These are phyloP conservation scores for Mycosphaerella sp. DNA, from an alignment of 2,329 filamentous ascomycete genomes.

Conservation along the genomic window DNA sequence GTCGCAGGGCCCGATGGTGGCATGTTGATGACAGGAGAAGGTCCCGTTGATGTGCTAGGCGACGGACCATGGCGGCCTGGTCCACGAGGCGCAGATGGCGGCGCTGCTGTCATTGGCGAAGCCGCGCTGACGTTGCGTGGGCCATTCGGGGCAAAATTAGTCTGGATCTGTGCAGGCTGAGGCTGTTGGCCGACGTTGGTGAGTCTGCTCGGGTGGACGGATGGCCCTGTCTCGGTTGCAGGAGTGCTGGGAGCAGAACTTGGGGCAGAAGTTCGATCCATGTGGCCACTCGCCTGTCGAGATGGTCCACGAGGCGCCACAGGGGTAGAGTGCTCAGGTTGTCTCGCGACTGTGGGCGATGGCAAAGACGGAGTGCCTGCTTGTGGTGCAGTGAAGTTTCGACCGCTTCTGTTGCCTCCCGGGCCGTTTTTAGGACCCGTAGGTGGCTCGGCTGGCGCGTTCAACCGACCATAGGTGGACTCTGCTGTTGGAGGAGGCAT, in stretches of 20 bases:
- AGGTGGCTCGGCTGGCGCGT: slow-evolving; percentile 46
- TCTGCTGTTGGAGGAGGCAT: slow-evolving; percentile 37
- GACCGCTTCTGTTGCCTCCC: slow-evolving; percentile 34
- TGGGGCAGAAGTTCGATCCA: slow-evolving; percentile 23
- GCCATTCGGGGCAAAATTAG: slow-evolving; percentile 21
- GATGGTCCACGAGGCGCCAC: slow-evolving; percentile 15
- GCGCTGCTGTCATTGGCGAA: slow-evolving; percentile 27
- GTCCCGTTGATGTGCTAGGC: slow-evolving; percentile 27
- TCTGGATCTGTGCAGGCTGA: slow-evolving; percentile 23
- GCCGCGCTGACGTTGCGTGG: slow-evolving; percentile 16
- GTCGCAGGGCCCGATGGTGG: slow-evolving; percentile 31
- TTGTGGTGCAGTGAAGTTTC: slow-evolving; percentile 36
- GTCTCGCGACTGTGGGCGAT: slow-evolving; percentile 25
- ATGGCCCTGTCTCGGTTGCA: slow-evolving; percentile 21
- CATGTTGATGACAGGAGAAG: slow-evolving; percentile 23
- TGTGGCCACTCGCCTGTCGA: slow-evolving; percentile 17
- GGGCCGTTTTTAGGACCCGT: slow-evolving; percentile 48
- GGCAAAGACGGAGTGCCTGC: slow-evolving; percentile 21
- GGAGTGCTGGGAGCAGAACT: slow-evolving; percentile 28
- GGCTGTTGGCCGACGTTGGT: slow-evolving; percentile 23
- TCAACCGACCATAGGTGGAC: slow-evolving; percentile 46
- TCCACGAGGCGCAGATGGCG: slow-evolving; percentile 29
- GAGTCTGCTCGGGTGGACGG: slow-evolving; percentile 31
- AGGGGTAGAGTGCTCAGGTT: slow-evolving; percentile 19
- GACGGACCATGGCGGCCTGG: slow-evolving; percentile 19